Conservation (phyloP, 768 basidiomycete species). For the Boletellus ananas region DNA sequence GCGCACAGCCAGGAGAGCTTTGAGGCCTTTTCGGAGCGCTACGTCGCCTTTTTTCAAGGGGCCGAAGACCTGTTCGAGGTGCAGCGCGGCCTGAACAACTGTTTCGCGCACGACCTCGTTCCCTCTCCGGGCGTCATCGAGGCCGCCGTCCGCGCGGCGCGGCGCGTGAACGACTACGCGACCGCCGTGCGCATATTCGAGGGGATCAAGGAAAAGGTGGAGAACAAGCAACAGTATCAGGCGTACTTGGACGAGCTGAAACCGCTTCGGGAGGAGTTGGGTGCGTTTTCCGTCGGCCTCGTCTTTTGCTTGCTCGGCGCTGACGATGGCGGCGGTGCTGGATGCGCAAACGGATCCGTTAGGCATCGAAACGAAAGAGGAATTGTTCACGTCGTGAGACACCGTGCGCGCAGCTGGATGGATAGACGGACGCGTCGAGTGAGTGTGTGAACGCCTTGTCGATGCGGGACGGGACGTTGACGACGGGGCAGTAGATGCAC, state of each 20-base stretch:
- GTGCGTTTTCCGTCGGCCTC: slow-evolving; percentile 43
- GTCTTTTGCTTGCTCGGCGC: background rate
- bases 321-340: background rate
- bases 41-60: slow-evolving; percentile 88
- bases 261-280: slow-evolving; percentile 85
- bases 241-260: slow-evolving; percentile 90
- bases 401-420: slow-evolving; percentile 3
- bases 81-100: slow-evolving; percentile 98
- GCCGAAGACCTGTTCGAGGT: slow-evolving; percentile 98
- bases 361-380: slow-evolving; percentile 64
- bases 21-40: slow-evolving; percentile 91
- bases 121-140: slow-evolving; percentile 81
- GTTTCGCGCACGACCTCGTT: slow-evolving; percentile 97
- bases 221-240: slow-evolving; percentile 94
- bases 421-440: slow-evolving; percentile 16
- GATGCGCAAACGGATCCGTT: background rate
- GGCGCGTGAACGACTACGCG: slow-evolving; percentile 94
- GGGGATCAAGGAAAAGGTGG: slow-evolving; percentile 95
- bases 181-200: slow-evolving; percentile 96
- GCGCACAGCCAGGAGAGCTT: slow-evolving; percentile 87
- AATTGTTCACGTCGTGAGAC: slow-evolving; percentile 50
- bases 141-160: slow-evolving; percentile 80
- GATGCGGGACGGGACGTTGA: background rate
- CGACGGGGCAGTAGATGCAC: slow-evolving; percentile 24
- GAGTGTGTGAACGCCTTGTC: background rate